Evolutionary conservation across 441 rosid species (phyloP), one percentile per base, ranked within the genome.

Genomic region (Eruca vesicaria): DNA sequence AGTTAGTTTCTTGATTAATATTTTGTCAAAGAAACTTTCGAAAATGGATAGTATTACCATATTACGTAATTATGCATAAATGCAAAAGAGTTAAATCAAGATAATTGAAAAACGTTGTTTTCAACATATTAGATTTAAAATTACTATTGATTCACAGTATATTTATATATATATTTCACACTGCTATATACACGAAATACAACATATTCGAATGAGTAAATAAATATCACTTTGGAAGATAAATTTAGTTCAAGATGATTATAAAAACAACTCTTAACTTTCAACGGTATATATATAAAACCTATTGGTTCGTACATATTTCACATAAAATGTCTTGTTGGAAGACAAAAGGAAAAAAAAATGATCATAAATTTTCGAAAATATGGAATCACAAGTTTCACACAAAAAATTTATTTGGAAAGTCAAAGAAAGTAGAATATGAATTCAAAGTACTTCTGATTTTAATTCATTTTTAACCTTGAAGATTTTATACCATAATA

Each of bases 401-500:
- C 36, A 74, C 19, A 67, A 21, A 0, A 59, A 48, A 45, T 58
- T 50, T 2, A 67, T 12, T 23, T 35, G 11, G 33, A 15, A 1
- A 60, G 68, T 9, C 56, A 48, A 15, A 36, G 6, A 5, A n/a
- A 69, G 64, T 63, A 69, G 33, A 68, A 55, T 59, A 59, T 65
- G 57, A 71, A 45, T 19, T 66, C 63, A 53, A 43, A 43, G 50
- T 77, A 32, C 31, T 55, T 68, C 26, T 67, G 36, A 35, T 50
- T 73, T 63, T 10, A 21, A 48, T 62, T 56, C 2, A 57, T 9
- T 73, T 19, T 36, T 0, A 45, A 35, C 41, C 36, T 14, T 35
- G 62, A n/a, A 69, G 72, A 77, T 77, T 48, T 64, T 14, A 48
- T 77, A 71, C 80, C 68, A 77, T 77, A 77, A 33, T 45, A 32